Percentiles rank a stretch among this genome's conserved stretches.
These are phyloP conservation scores for Flagelloscypha sp. DNA, from an alignment of 768 basidiomycete genomes.

Conservation along the genomic window DNA sequence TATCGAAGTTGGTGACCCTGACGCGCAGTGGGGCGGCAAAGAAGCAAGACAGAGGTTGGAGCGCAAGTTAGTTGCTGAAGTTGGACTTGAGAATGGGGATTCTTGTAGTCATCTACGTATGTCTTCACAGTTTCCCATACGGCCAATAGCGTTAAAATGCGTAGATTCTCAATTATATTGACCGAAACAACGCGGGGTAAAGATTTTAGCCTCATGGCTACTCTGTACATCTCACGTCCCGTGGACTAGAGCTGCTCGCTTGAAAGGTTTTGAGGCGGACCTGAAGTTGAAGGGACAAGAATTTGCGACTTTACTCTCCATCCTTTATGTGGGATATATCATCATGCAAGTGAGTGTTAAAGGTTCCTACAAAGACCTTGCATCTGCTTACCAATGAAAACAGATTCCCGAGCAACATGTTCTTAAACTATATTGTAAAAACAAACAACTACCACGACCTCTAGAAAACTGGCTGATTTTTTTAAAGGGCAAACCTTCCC, in stretches of 20 bases:
- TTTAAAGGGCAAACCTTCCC: conserved; percentile 52
- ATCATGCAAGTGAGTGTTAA: conserved; percentile 66
- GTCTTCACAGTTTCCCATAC: too few species aligned
- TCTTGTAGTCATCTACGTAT: conserved; percentile 10
- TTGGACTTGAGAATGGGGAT: conserved; percentile 23
- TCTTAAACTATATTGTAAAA: conserved; percentile 53
- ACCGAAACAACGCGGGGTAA: conserved; percentile 63
- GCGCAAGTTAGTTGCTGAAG: conserved; percentile 22
- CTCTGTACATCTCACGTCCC: not conserved
- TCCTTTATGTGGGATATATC: conserved; percentile 61
- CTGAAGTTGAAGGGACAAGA: conserved; percentile 49
- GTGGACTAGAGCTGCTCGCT: conserved; percentile 54
- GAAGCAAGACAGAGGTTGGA: conserved; percentile 25
- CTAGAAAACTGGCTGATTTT: too few species aligned
- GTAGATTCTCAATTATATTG: too few species aligned
- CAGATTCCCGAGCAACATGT: conserved; percentile 52
- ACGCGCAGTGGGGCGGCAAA: conserved; percentile 25
- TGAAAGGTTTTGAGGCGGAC: conserved; percentile 59
- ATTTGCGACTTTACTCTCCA: conserved; percentile 52
- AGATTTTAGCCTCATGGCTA: conserved; percentile 2
- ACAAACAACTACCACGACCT: too few species aligned
- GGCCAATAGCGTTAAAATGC: too few species aligned
- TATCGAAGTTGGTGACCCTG: conserved; percentile 8
- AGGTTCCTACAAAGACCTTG: conserved; percentile 1
- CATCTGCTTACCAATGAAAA: not conserved